phyloP scores from a whole-genome alignment of 495 filamentous ascomycete genomes.

The Podospora conica region DNA sequence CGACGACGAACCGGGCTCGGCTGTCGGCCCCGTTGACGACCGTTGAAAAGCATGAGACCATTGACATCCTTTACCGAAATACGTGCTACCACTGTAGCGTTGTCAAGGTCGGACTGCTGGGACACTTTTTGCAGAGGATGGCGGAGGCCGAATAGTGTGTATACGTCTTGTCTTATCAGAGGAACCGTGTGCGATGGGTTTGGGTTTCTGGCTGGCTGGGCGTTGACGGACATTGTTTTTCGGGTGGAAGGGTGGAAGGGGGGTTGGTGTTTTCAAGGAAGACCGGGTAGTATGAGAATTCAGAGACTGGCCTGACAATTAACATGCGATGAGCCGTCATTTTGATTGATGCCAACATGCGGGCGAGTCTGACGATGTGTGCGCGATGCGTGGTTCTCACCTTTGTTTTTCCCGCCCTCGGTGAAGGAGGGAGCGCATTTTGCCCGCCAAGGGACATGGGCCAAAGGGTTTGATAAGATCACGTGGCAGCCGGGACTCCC shows the following conservation, averaged over 20 bases:
- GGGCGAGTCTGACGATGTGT: background rate
- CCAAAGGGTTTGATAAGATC: background rate
- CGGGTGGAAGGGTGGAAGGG: background rate
- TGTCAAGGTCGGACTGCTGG: background rate
- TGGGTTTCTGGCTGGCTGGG: background rate
- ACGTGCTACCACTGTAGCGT: background rate
- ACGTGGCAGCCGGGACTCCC: background rate
- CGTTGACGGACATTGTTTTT: background rate
- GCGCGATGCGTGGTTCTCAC: background rate
- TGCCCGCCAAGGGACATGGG: background rate
- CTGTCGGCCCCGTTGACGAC: background rate
- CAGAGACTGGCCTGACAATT: background rate
- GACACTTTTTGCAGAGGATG: background rate
- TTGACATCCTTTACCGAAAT: background rate
- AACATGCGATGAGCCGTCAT: background rate
- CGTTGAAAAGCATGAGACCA: constrained; percentile 12
- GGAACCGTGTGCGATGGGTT: background rate
- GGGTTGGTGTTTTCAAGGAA: background rate
- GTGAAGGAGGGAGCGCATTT: background rate
- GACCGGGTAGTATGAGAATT: background rate
- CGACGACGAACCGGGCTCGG: background rate
- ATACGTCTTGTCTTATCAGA: background rate
- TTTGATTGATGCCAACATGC: background rate
- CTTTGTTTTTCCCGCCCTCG: background rate
- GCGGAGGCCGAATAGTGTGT: background rate